Evolutionary conservation across 768 basidiomycete genomes (phyloP).

Genomic region (Suillus cothurnatus): DNA sequence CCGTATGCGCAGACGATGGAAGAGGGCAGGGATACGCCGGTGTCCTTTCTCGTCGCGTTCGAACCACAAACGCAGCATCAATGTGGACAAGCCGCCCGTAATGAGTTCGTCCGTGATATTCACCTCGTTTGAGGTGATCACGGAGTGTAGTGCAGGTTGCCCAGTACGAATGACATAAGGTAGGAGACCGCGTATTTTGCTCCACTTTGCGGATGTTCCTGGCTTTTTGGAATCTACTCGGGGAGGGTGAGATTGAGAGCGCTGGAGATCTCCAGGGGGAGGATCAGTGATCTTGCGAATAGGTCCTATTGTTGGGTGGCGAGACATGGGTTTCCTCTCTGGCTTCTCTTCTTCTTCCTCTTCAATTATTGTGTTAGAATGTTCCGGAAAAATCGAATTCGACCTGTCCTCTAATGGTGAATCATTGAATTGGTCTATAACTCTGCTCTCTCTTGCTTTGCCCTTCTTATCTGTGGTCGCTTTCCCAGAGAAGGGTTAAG

Average conservation of each 20-base stretch:
- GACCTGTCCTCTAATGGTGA: slow-evolving; percentile 49
- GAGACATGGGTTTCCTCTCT: slow-evolving; percentile 28
- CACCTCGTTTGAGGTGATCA: slow-evolving; percentile 54
- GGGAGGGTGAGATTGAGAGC: slow-evolving; percentile 32
- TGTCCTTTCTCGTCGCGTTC: slow-evolving; percentile 86
- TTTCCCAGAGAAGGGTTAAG: slow-evolving; percentile 33
- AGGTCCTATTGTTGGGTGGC: slow-evolving; percentile 8
- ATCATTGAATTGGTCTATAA: slow-evolving; percentile 56
- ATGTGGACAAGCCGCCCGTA: slow-evolving; percentile 72
- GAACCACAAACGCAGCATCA: slow-evolving; percentile 83
- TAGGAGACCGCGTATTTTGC: slow-evolving; percentile 63
- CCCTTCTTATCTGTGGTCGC: slow-evolving; percentile 53
- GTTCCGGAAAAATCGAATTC: slow-evolving; percentile 17
- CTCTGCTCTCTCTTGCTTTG: slow-evolving; percentile 51
- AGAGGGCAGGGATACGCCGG: slow-evolving; percentile 74
- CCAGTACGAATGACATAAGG: slow-evolving; percentile 47
- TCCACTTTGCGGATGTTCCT: slow-evolving; percentile 52
- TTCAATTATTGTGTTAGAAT: slow-evolving; percentile 31
- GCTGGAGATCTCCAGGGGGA: slow-evolving; percentile 18
- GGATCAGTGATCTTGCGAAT: slow-evolving; percentile 9
- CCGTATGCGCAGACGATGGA: slow-evolving; percentile 81
- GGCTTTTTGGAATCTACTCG: slow-evolving; percentile 22
- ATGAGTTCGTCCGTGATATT: slow-evolving; percentile 85
- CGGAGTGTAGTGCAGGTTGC: slow-evolving; percentile 45
- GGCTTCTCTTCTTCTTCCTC: slow-evolving; percentile 24